These are phyloP conservation scores for Sextonia rubra DNA, from an alignment of 164 flowering plant genomes.

Conservation along the genomic window DNA sequence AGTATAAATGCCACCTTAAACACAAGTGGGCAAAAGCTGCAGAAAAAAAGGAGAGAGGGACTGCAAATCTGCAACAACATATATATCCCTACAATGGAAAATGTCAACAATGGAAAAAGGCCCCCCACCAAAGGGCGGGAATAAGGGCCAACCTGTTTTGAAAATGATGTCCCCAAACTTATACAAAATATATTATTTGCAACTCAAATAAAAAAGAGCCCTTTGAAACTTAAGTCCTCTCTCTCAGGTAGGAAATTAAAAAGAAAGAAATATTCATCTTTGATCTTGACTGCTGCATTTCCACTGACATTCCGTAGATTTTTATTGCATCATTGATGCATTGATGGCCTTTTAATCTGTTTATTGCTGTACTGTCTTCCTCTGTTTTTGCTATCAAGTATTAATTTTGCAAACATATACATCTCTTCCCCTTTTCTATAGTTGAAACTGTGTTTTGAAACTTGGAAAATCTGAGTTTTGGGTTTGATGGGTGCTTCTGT, in stretches of 20 bases:
- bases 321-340: neutral
- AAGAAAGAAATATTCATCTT: neutral
- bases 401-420: neutral
- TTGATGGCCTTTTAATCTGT: neutral
- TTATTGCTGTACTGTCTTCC: neutral
- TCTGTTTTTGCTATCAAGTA: neutral
- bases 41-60: neutral
- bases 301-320: constrained; percentile 22
- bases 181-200: neutral
- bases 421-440: too few species aligned
- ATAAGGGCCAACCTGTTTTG: constrained; percentile 19
- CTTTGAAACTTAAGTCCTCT: neutral
- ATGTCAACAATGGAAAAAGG: neutral
- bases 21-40: neutral
- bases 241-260: constrained; percentile 2
- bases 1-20: neutral
- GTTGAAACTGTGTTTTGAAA: constrained; percentile 1
- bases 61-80: neutral
- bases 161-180: constrained; percentile 11
- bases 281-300: neutral
- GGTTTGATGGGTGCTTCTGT: neutral
- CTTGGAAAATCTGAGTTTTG: constrained; percentile 4
- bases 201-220: constrained; percentile 4
- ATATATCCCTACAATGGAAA: neutral
- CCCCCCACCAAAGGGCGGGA: constrained; percentile 27